Evolutionary conservation across 805 yeast species (phyloP), one percentile per base, ranked within the genome.

Genomic region (Kazachstania viticola): DNA sequence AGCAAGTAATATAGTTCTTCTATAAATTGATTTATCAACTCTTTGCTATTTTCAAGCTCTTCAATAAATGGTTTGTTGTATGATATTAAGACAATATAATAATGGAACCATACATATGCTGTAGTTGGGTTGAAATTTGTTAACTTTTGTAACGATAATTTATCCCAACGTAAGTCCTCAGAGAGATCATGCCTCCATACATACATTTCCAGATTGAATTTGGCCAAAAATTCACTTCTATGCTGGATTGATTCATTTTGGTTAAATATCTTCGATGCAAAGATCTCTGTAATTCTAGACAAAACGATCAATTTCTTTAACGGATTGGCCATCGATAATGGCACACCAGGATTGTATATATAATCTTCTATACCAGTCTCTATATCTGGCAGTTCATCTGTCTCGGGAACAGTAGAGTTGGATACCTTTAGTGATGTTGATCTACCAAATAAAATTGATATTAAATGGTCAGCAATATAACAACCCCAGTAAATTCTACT

Each of bases 401-500:
- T 63, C 35, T 70, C 76, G 0, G 73, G 71, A 12, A 73, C 69
- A 3, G 76, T 63, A 1, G 78, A 69, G 41, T 73, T 74, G n/a
- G 67, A 60, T 32, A 67, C 46, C 40, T 71, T 65, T 29, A 73
- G 47, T 3, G 64, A 48, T 1, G 73, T 64, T 0, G 78, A 76
- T 33, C 78, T 51, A 4, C 79, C 79, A 31, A 71, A 56, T 14
- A 72, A 51, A 24, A 72, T 54, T 35, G 75, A 64, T 22, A 72
- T 67, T 41, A 73, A 64, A 45, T 71, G 77, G 47, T 73, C 79
- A 5, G 73, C 74, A 41, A 73, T 54, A 43, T 67, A 73, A 28
- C 72, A 64, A 5, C 79, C 79, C 79, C 79, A 73, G 45, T 68
- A 69, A 13, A 73, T 67, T 37, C 79, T 54, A 37, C 71, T 64